phyloP scores from a whole-genome alignment of 164 flowering plant genomes.

The Vitis amurensis region DNA sequence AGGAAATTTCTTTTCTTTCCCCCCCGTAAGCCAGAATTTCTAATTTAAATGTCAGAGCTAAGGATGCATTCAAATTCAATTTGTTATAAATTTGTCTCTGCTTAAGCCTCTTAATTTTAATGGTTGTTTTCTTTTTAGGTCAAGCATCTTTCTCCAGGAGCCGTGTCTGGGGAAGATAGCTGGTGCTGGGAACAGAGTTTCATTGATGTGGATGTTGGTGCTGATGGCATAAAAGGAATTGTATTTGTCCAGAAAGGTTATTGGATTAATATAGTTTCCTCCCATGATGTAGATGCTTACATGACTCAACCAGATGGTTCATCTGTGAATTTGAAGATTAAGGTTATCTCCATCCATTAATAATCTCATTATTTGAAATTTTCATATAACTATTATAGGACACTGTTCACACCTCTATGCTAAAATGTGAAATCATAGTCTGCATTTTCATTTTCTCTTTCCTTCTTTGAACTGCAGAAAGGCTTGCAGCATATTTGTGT shows the following conservation, averaged over 20 bases:
- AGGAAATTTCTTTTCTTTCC: too few species aligned
- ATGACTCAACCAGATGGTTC: conserved; percentile 60
- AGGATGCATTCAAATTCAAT: background rate
- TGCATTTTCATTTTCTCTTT: background rate
- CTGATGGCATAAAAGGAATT: conserved; percentile 68
- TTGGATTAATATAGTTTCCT: conserved; percentile 70
- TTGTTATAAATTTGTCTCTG: background rate
- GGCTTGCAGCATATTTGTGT: conserved; percentile 79
- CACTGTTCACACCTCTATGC: background rate
- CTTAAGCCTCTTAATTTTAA: background rate
- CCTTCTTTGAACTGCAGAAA: conserved; percentile 55
- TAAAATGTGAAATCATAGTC: background rate
- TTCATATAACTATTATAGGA: background rate
- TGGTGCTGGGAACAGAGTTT: conserved; percentile 94
- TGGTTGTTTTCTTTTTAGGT: conserved; percentile 43
- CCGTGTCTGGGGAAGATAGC: conserved; percentile 50
- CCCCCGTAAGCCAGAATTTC: too few species aligned
- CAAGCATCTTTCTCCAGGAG: conserved; percentile 41
- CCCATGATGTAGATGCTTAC: conserved; percentile 77
- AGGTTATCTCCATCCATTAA: conserved; percentile 40
- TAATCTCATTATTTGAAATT: background rate
- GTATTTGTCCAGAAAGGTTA: conserved; percentile 86
- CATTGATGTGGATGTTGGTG: conserved; percentile 75
- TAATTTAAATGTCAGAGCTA: too few species aligned
- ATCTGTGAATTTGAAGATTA: conserved; percentile 53